These are phyloP conservation scores for Trematosphaeria pertusa DNA, from an alignment of 2,329 filamentous ascomycete species.

Conservation along the genomic window DNA sequence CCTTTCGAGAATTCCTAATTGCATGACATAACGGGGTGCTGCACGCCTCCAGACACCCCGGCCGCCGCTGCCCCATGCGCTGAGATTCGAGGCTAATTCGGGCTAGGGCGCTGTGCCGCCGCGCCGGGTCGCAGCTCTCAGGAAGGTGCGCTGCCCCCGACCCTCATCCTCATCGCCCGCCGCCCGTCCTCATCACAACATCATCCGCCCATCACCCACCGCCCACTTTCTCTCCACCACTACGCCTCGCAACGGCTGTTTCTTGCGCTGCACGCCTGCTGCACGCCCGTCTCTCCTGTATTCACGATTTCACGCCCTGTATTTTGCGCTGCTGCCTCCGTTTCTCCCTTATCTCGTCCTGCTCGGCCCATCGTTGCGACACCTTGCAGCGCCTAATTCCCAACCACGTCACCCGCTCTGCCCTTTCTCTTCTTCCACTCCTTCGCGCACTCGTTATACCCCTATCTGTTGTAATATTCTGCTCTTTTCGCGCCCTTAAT, in stretches of 20 bases:
- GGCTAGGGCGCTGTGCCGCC: constrained; percentile 11
- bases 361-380: constrained; percentile 39
- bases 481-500: constrained; percentile 19
- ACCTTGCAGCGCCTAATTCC: constrained; percentile 30
- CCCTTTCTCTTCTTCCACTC: constrained; percentile 43
- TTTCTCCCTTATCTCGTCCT: constrained; percentile 29
- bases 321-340: constrained; percentile 27
- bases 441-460: constrained; percentile 39
- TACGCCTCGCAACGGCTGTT: constrained; percentile 3
- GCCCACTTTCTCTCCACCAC: constrained; percentile 1
- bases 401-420: constrained; percentile 17
- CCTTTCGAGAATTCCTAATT: constrained; percentile 23
- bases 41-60: constrained; percentile 3
- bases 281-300: constrained; percentile 20
- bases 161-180: constrained; percentile 2
- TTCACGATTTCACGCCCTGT: constrained; percentile 29
- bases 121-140: constrained; percentile 16
- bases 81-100: constrained; percentile 10
- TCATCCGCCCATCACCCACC: constrained; percentile 1
- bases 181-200: constrained; percentile 14
- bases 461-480: constrained; percentile 41
- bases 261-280: constrained; percentile 6
- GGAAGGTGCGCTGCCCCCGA: constrained; percentile 13
- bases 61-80: constrained; percentile 13
- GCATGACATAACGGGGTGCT: constrained; percentile 12